phyloP scores from a whole-genome alignment of 2,329 filamentous ascomycete genomes.

The Fusarium siculi region DNA sequence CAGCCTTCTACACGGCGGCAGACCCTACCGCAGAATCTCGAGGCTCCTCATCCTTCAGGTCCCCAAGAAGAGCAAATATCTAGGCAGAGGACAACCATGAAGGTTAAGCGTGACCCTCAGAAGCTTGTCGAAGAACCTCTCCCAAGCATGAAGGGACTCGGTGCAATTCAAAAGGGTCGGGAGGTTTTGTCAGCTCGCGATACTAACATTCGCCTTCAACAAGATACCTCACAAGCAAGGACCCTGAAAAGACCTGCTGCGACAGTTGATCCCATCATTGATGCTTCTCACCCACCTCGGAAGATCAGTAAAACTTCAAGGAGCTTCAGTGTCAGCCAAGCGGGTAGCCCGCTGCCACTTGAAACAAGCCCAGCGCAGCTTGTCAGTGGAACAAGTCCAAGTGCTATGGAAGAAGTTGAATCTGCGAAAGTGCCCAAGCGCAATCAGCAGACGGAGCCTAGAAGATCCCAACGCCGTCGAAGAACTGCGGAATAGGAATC shows the following conservation, averaged over 20 bases:
- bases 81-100: background rate
- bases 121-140: background rate
- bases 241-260: background rate
- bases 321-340: conserved; percentile 43
- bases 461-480: conserved; percentile 10
- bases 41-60: background rate
- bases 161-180: background rate
- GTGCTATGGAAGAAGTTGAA: background rate
- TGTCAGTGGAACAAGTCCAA: background rate
- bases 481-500: conserved; percentile 21
- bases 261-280: background rate
- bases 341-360: conserved; percentile 42
- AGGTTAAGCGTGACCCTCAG: background rate
- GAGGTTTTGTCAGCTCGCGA: conserved; percentile 19
- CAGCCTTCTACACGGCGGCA: background rate
- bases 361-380: background rate
- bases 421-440: background rate
- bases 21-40: background rate
- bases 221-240: background rate
- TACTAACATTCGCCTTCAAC: conserved; percentile 13
- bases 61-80: background rate
- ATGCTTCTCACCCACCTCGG: background rate
- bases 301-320: conserved; percentile 31
- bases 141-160: background rate
- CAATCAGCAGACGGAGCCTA: conserved; percentile 4